Percentiles rank a stretch among this genome's conserved stretches.
These are phyloP conservation scores for Spinacia oleracea DNA, from an alignment of 179 eudicot genomes.

Conservation along the genomic window DNA sequence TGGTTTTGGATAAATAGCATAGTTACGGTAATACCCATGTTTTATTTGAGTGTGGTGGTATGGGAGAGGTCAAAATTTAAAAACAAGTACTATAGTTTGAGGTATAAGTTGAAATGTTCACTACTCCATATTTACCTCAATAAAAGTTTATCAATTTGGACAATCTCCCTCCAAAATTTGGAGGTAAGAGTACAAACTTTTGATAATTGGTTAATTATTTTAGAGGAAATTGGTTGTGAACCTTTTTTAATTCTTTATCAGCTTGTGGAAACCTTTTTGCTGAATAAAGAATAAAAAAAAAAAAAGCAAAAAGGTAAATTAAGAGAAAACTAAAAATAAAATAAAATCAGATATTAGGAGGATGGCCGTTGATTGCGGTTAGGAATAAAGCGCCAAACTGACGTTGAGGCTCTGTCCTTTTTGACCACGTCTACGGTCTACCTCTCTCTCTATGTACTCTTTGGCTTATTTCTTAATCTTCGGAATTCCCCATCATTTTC, in stretches of 20 bases:
- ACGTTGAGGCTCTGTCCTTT: constrained; percentile 29
- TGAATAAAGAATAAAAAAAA: background rate
- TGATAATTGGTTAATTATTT: too few species aligned
- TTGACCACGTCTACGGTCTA: constrained; percentile 36
- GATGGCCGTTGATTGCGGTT: constrained; percentile 85
- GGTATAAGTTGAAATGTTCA: too few species aligned
- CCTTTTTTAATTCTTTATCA: background rate
- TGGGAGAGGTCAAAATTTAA: too few species aligned
- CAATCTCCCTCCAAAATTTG: background rate
- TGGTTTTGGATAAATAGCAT: too few species aligned
- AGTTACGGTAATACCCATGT: too few species aligned
- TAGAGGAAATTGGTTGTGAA: background rate
- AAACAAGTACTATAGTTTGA: too few species aligned
- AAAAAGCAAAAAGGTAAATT: background rate
- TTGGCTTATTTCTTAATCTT: background rate
- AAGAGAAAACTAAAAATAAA: background rate
- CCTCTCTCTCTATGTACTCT: background rate
- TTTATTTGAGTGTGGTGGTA: too few species aligned
- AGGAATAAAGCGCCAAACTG: constrained; percentile 39
- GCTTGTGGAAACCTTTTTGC: background rate
- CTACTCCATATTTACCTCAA: too few species aligned
- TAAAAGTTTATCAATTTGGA: too few species aligned
- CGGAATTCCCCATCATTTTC: background rate
- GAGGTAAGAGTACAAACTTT: too few species aligned
- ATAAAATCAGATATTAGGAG: constrained; percentile 21